A percentile compares a stretch with the other conserved stretches of the same genome.
These are phyloP conservation scores for Coemansia sp. DNA, from an alignment of 192 early-diverging fungal genomes.

Conservation along the genomic window DNA sequence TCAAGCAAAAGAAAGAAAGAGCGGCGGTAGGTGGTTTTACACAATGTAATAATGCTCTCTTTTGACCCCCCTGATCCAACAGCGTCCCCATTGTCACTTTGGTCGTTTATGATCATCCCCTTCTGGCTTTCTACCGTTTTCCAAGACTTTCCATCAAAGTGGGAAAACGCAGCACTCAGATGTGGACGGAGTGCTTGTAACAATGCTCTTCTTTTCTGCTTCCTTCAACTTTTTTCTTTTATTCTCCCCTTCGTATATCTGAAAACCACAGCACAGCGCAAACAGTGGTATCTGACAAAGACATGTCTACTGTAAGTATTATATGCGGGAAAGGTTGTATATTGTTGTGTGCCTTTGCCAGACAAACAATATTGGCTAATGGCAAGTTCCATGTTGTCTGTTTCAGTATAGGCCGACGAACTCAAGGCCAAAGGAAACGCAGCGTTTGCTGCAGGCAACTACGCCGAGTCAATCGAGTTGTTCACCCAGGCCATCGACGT, in stretches of 20 bases:
- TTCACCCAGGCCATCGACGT: slow-evolving; percentile 86
- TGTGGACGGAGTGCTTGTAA: too few species aligned
- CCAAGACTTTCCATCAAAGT: too few species aligned
- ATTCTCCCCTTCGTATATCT: not conserved
- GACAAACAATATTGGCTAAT: not conserved
- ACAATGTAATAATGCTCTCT: too few species aligned
- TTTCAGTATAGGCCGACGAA: slow-evolving; percentile 60
- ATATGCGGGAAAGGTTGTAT: not conserved
- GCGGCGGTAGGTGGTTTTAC: too few species aligned
- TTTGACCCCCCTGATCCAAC: too few species aligned
- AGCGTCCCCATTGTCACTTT: not conserved
- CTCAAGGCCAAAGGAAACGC: slow-evolving; percentile 81
- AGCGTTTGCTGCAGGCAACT: slow-evolving; percentile 78
- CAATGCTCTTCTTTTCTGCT: not conserved
- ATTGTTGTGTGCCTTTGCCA: not conserved
- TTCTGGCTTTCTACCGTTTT: not conserved
- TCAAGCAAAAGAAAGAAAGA: not conserved
- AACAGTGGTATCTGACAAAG: not conserved
- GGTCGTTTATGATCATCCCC: not conserved
- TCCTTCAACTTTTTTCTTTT: not conserved
- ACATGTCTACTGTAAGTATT: slow-evolving; percentile 11
- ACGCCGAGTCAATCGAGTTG: slow-evolving; percentile 69
- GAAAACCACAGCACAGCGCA: not conserved
- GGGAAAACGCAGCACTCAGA: too few species aligned
- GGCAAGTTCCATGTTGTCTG: not conserved